These are phyloP conservation scores for Bertia moriformis DNA, from an alignment of 2,329 filamentous ascomycete genomes.

Conservation along the genomic window DNA sequence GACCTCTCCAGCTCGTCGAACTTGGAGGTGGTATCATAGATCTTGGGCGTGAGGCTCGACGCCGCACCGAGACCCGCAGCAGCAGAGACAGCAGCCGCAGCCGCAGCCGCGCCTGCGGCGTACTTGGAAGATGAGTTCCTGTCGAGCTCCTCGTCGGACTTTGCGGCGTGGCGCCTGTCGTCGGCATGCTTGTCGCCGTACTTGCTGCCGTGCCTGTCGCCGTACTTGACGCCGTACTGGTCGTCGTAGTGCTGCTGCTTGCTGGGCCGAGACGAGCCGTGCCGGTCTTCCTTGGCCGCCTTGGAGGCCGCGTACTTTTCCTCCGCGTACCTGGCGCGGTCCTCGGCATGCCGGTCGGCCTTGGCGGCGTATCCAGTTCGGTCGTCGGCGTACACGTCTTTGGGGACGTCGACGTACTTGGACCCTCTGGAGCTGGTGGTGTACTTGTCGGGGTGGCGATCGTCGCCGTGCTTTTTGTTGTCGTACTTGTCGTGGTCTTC, in stretches of 20 bases:
- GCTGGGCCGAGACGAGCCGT: no score
- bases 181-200: background rate
- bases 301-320: no score
- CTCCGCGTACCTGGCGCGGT: no score
- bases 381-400: no score
- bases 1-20: background rate
- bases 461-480: background rate
- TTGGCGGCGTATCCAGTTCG: no score
- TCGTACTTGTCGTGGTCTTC: background rate
- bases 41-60: background rate
- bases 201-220: background rate
- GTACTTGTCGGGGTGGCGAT: no score
- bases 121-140: background rate
- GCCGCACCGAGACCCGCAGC: background rate
- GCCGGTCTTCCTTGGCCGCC: no score
- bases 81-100: background rate
- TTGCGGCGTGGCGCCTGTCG: background rate
- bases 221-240: background rate
- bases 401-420: no score
- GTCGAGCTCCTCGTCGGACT: background rate
- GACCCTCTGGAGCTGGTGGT: no score
- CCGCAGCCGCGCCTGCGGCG: no score
- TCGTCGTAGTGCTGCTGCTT: background rate
- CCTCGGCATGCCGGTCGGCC: no score
- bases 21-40: background rate